Conservation (phyloP, 1,284 basidiomycete genomes). For the Pterulicium gracile region DNA sequence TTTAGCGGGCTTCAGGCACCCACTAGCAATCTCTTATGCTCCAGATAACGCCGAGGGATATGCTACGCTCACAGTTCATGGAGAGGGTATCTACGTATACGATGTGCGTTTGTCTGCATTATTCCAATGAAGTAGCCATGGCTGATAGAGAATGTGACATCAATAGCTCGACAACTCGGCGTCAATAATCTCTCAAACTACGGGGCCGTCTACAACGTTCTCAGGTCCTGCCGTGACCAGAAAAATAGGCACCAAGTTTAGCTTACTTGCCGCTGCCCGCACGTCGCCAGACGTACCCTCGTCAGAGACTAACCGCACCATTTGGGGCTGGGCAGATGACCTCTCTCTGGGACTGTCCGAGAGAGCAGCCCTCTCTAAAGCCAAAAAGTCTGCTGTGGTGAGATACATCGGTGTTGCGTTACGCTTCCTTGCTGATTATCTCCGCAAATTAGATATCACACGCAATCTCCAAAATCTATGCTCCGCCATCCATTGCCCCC, state of each 20-base stretch:
- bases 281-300: background rate
- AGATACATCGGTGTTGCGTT: background rate
- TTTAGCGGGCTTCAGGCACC: background rate
- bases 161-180: background rate
- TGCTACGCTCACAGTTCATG: background rate
- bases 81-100: slow-evolving; percentile 1
- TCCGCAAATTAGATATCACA: background rate
- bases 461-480: background rate
- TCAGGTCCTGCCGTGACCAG: background rate
- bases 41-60: background rate
- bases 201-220: background rate
- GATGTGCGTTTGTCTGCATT: background rate
- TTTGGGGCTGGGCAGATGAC: slow-evolving; percentile 1
- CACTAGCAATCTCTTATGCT: background rate
- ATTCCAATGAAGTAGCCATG: background rate
- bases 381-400: background rate
- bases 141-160: too few relatives aligned
- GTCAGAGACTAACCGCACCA: background rate
- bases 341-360: background rate
- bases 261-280: background rate
- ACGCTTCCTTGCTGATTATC: background rate
- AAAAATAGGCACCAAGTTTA: background rate
- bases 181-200: background rate
- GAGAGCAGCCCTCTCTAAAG: background rate
- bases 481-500: background rate